Evolutionary conservation across 768 basidiomycete genomes (phyloP), one percentile per base, ranked within the genome.

Genomic region (Pleurotus tuoliensis): DNA sequence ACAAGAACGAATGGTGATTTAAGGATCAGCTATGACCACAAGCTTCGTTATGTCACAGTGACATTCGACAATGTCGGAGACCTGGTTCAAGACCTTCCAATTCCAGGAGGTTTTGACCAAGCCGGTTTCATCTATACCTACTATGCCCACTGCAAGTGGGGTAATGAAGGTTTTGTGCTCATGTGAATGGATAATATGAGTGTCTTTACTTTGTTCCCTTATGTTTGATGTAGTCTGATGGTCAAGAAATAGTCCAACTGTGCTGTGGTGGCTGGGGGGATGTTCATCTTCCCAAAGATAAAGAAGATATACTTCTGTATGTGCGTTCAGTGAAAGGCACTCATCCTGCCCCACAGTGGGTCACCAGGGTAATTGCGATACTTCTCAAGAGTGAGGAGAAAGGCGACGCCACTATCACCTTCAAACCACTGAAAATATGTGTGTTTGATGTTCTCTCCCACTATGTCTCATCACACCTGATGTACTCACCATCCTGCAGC

Each of bases 51-150:
- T 44, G 39, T 55, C 0, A 61, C 59, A 3, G 30, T 50, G 4
- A 49, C 55, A n/a, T 65, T 64, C 39, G 51, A 56, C 2, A 55
- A 66, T 9, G 38, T 64, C n/a, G 55, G 62, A 5, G 54, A 59
- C 15, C n/a, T 66, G 8, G 53, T 52, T 7, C 54, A 48, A 3
- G 34, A 13, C 3, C 55, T 66, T 12, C 54, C 62, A 8, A 55
- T 62, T 40, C 60, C 63, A 20, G 53, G 56, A 11, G 56, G 46
- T 5, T 61, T 53, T 25, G 22, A 25, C 11, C 15, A 56, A 6
- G 30, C 45, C 1, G 34, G 16, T 1, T 25, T 27, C 6, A 39
- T 61, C 8, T 61, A 61, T 46, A 45, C 59, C 1, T 51, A 56
- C 20, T 51, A 20, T 12, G 45, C 57, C 16, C 37, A 56, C 49